These are phyloP conservation scores for Brassica hybrid DNA, from an alignment of 441 rosid genomes.

Conservation along the genomic window DNA sequence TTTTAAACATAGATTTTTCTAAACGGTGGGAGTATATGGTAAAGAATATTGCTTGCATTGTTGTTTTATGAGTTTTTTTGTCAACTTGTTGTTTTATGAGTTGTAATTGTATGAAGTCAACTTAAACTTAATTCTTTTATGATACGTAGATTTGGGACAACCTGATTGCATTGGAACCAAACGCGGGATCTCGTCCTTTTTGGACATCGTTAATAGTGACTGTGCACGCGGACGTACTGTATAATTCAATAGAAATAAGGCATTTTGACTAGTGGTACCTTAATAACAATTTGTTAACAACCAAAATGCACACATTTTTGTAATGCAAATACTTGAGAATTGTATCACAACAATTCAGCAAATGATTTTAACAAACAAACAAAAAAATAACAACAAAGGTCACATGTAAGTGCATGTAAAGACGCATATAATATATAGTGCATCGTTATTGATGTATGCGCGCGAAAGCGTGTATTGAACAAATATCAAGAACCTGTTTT, in stretches of 20 bases:
- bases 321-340: neutral
- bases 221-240: conserved; percentile 31
- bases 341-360: no score
- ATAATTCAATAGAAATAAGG: neutral
- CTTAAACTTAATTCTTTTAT: neutral
- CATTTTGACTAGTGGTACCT: conserved; percentile 27
- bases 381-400: neutral
- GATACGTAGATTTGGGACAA: conserved; percentile 28
- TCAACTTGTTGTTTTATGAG: neutral
- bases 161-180: conserved; percentile 37
- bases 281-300: neutral
- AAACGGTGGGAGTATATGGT: neutral
- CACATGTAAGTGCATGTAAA: conserved; percentile 22
- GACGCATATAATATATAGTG: conserved; percentile 2
- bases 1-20: no score
- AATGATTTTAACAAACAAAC: no score
- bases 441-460: conserved; percentile 2
- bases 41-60: neutral
- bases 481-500: neutral
- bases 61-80: neutral
- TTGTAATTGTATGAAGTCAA: conserved; percentile 21
- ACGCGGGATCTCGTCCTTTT: conserved; percentile 38
- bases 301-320: neutral
- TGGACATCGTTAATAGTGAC: conserved; percentile 32
- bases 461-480: conserved; percentile 9